phyloP scores from a whole-genome alignment of 225 moss, liverwort and hornwort genomes.

The Pleurozium schreberi region DNA sequence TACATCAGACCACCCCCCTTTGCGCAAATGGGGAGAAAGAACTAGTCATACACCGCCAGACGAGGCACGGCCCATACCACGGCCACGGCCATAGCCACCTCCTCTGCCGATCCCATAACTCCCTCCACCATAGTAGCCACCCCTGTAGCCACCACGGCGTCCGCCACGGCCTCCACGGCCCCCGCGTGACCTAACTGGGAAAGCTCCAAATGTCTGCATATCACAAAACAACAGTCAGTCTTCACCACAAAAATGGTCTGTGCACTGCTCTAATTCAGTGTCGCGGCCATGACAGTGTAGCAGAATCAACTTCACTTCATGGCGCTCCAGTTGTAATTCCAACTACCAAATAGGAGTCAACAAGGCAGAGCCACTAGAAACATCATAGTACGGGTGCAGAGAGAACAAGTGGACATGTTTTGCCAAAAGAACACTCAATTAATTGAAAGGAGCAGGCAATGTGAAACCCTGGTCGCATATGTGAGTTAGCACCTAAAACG shows the following conservation, averaged over 20 bases:
- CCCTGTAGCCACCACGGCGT: constrained; percentile 57
- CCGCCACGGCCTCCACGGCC: constrained; percentile 65
- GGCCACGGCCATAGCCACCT: constrained; percentile 66
- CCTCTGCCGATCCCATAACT: constrained; percentile 55
- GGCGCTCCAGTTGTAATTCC: not conserved
- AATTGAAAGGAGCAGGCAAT: not conserved
- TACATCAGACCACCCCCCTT: not conserved
- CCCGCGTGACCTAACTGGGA: constrained; percentile 72
- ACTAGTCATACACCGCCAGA: constrained; percentile 27
- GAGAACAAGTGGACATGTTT: not conserved
- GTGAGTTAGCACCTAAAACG: not conserved
- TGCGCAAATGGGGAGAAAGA: not conserved
- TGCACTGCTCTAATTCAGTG: not conserved
- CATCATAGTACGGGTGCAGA: not conserved
- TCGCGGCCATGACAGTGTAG: not conserved
- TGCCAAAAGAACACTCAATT: not conserved
- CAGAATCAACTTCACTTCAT: not conserved
- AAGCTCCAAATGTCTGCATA: constrained; percentile 75
- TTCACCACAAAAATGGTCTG: not conserved
- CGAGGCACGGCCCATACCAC: constrained; percentile 53
- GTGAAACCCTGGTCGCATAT: not conserved
- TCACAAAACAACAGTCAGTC: not conserved
- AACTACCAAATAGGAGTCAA: not conserved
- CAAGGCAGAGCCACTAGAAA: not conserved
- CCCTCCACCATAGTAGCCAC: constrained; percentile 53